These are phyloP conservation scores for Chlamydomonas sphaeroides DNA, from an alignment of 139 green algal species.

Conservation along the genomic window DNA sequence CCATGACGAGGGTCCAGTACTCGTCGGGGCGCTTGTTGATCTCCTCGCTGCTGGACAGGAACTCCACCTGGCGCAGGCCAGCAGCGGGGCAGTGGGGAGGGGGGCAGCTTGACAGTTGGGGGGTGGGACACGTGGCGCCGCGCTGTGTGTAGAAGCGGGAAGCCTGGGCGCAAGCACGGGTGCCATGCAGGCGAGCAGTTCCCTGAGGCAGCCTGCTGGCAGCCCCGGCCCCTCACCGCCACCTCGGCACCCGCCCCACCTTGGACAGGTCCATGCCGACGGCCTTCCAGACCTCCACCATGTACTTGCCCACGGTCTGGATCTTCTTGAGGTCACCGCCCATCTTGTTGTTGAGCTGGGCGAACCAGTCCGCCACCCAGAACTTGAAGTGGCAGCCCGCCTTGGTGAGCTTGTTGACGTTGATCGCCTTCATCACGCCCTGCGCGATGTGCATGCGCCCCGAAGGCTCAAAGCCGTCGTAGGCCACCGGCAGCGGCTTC, in stretches of 20 bases:
- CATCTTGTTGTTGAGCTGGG: slow-evolving; percentile 74
- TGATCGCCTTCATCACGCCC: slow-evolving; percentile 98
- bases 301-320: slow-evolving; percentile 94
- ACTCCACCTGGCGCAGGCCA: slow-evolving; percentile 74
- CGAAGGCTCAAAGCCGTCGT: slow-evolving; percentile 99
- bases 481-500: slow-evolving; percentile 88
- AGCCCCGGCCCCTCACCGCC: too few species aligned
- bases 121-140: too few species aligned
- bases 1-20: slow-evolving; percentile 94
- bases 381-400: slow-evolving; percentile 96
- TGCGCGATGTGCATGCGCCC: slow-evolving; percentile 96
- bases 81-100: too few species aligned
- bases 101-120: too few species aligned
- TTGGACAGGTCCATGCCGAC: slow-evolving; percentile 95
- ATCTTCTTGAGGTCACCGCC: slow-evolving; percentile 99
- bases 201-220: too few species aligned
- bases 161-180: too few species aligned
- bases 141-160: too few species aligned
- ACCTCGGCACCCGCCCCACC: background rate
- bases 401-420: slow-evolving; percentile 99
- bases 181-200: too few species aligned
- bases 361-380: slow-evolving; percentile 92
- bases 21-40: slow-evolving; percentile 80
- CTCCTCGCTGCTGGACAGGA: slow-evolving; percentile 82
- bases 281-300: slow-evolving; percentile 99